Evolutionary conservation across 2,329 filamentous ascomycete genomes (phyloP).

Genomic region (Dissoconium aciculare): DNA sequence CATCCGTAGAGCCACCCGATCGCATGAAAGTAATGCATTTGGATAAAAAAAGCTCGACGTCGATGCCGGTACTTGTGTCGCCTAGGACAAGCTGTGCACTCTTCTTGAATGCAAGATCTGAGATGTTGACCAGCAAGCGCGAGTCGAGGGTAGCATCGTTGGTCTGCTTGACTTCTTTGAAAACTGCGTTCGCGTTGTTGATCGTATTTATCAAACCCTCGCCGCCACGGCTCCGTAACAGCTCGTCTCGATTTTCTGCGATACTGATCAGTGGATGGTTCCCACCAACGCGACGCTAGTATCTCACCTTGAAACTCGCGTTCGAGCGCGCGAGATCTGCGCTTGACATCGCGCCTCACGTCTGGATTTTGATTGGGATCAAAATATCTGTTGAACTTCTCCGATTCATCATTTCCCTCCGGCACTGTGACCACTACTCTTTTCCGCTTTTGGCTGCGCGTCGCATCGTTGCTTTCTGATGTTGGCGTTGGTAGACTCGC

Average conservation of each 20-base stretch:
- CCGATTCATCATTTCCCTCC: conserved; percentile 15
- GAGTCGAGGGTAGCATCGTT: conserved; percentile 84
- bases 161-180: conserved; percentile 60
- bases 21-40: conserved; percentile 85
- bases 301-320: conserved; percentile 42
- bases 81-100: conserved; percentile 60
- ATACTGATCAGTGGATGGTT: background rate
- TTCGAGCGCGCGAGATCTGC: conserved; percentile 52
- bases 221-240: conserved; percentile 48
- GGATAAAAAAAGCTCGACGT: conserved; percentile 80
- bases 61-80: conserved; percentile 57
- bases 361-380: conserved; percentile 71
- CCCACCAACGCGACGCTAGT: too few relatives aligned
- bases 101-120: conserved; percentile 67
- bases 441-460: conserved; percentile 17
- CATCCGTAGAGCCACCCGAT: conserved; percentile 38
- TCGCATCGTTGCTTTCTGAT: conserved; percentile 20
- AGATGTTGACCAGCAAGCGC: conserved; percentile 64
- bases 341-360: conserved; percentile 56
- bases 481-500: conserved; percentile 24
- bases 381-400: conserved; percentile 37
- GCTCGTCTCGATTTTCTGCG: conserved; percentile 57
- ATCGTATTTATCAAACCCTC: conserved; percentile 24
- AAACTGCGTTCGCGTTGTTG: conserved; percentile 39
- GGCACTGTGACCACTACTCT: conserved; percentile 5